Percentiles rank a stretch among this genome's conserved stretches.
These are phyloP conservation scores for Penicillium corylophilum DNA, from an alignment of 2,329 filamentous ascomycete species.

Conservation along the genomic window DNA sequence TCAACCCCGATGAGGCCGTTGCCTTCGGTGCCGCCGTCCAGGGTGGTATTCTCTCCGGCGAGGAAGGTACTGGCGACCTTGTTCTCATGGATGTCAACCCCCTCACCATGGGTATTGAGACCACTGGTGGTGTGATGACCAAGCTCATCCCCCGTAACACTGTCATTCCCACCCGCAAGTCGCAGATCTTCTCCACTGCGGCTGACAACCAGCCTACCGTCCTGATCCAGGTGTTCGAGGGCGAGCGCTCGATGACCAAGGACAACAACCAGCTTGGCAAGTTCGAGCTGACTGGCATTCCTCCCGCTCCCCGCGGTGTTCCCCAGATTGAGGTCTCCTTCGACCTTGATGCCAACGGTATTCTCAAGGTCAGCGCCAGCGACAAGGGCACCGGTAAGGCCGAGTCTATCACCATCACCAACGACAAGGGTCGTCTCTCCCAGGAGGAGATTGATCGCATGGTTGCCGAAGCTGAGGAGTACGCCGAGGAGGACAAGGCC, in stretches of 20 bases:
- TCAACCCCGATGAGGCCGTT: conserved; percentile 98
- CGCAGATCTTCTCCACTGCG: conserved; percentile 95
- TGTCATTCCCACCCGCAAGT: conserved; percentile 92
- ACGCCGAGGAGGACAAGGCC: conserved; percentile 98
- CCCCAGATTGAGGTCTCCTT: conserved; percentile 98
- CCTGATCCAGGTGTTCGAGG: conserved; percentile 92
- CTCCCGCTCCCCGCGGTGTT: conserved; percentile 90
- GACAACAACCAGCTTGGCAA: conserved; percentile 97
- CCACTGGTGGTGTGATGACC: conserved; percentile 96
- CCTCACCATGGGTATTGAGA: conserved; percentile 94
- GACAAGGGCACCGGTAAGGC: conserved; percentile 98
- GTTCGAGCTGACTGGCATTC: conserved; percentile 96
- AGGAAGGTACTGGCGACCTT: conserved; percentile 74
- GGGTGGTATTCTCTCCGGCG: conserved; percentile 89
- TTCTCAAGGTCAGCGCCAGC: conserved; percentile 90
- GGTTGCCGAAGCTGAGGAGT: conserved; percentile 97
- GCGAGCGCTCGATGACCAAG: conserved; percentile 90
- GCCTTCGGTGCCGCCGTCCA: conserved; percentile 97
- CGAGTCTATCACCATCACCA: conserved; percentile 98
- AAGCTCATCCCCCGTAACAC: conserved; percentile 95
- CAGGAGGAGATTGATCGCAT: conserved; percentile 98
- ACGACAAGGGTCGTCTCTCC: conserved; percentile 97
- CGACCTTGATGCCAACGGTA: conserved; percentile 97
- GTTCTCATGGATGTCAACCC: conserved; percentile 98
- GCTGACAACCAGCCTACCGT: conserved; percentile 96